Percentiles rank a stretch among this genome's conserved stretches.
These are phyloP conservation scores for Ashbya aceris DNA, from an alignment of 1,139 yeast genomes.

Conservation along the genomic window DNA sequence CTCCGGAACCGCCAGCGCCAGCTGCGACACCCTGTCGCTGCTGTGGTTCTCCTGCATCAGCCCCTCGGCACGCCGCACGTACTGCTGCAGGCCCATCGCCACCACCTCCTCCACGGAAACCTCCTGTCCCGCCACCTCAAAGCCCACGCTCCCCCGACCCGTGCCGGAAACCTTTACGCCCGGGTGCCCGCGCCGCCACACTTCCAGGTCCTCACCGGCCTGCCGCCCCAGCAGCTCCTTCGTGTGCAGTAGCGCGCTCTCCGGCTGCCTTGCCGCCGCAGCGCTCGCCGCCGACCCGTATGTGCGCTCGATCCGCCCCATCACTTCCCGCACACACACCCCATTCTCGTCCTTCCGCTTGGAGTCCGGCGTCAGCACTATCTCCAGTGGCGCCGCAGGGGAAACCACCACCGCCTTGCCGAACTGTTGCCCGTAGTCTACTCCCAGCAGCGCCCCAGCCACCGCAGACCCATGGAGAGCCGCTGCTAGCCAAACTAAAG, in stretches of 20 bases:
- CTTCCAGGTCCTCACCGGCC: constrained; percentile 38
- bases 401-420: constrained; percentile 85
- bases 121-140: constrained; percentile 42
- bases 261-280: constrained; percentile 63
- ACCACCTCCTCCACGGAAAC: constrained; percentile 68
- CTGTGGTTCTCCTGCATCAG: constrained; percentile 40
- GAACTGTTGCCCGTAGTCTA: constrained; percentile 85
- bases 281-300: constrained; percentile 74
- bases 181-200: constrained; percentile 46
- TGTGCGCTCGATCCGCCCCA: constrained; percentile 47
- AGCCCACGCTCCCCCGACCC: constrained; percentile 45
- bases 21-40: constrained; percentile 46
- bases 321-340: constrained; percentile 47
- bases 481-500: constrained; percentile 3
- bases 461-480: background rate
- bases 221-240: constrained; percentile 66
- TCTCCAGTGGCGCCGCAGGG: constrained; percentile 82
- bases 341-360: constrained; percentile 85
- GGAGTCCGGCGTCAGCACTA: constrained; percentile 81
- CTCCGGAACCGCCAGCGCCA: constrained; percentile 61
- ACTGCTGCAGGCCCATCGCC: constrained; percentile 72
- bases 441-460: constrained; percentile 64
- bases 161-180: constrained; percentile 48
- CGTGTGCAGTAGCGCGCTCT: constrained; percentile 53
- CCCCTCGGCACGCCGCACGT: constrained; percentile 52